These are phyloP conservation scores for Candida sanyiensis DNA, from an alignment of 805 yeast genomes.

Conservation along the genomic window DNA sequence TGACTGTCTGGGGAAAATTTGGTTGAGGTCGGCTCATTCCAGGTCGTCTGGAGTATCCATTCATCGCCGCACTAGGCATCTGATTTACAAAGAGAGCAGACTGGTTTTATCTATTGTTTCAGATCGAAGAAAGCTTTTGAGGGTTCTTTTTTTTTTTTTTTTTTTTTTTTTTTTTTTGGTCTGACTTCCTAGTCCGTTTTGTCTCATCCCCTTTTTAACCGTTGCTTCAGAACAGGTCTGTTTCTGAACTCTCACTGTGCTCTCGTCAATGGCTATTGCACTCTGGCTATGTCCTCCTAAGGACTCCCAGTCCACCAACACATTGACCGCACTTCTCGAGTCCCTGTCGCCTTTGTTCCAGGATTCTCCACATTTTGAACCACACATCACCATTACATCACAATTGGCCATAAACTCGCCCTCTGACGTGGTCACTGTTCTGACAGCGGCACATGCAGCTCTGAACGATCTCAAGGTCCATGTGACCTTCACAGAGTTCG, in stretches of 20 bases:
- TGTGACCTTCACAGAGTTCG: constrained; percentile 14
- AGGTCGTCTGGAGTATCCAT: too few species aligned
- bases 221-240: too few species aligned
- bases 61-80: too few species aligned
- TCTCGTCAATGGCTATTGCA: constrained; percentile 33
- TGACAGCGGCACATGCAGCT: constrained; percentile 57
- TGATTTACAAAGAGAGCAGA: too few species aligned
- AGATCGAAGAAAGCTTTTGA: too few species aligned
- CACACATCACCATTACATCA: constrained; percentile 75
- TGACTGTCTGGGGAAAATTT: too few species aligned
- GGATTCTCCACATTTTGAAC: constrained; percentile 62
- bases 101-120: too few species aligned
- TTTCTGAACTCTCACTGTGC: neutral
- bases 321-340: constrained; percentile 52
- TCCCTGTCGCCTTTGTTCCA: constrained; percentile 68
- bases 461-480: constrained; percentile 20
- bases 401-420: constrained; percentile 44
- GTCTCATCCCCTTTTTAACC: neutral
- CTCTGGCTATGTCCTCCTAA: constrained; percentile 72
- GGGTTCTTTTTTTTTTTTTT: neutral
- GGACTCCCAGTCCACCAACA: constrained; percentile 48
- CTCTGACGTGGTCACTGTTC: constrained; percentile 53
- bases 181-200: too few species aligned
- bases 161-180: too few species aligned
- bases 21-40: too few species aligned